These are phyloP conservation scores for Xylaria sp. DNA, from an alignment of 2,329 filamentous ascomycete genomes.

Conservation along the genomic window DNA sequence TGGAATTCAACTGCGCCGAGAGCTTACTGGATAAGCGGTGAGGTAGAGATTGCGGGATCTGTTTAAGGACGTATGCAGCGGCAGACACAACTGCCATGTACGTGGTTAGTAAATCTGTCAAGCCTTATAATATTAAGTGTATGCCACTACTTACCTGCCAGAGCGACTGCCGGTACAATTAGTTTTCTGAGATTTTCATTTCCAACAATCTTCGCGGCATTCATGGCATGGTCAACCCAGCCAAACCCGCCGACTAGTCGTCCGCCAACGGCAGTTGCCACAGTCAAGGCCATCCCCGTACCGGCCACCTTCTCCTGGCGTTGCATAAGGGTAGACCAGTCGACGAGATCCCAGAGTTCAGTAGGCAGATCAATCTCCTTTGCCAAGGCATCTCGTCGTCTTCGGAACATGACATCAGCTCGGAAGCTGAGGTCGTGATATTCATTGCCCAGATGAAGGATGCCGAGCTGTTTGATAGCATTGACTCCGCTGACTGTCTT, in stretches of 20 bases:
- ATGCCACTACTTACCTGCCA: slow-evolving; percentile 77
- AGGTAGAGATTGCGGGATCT: slow-evolving; percentile 90
- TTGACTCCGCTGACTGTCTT: slow-evolving; percentile 85
- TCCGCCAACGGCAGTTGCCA: slow-evolving; percentile 85
- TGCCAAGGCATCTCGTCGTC: slow-evolving; percentile 81
- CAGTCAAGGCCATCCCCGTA: slow-evolving; percentile 92
- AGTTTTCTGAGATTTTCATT: slow-evolving; percentile 83
- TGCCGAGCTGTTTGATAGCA: slow-evolving; percentile 86
- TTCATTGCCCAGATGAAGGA: slow-evolving; percentile 88
- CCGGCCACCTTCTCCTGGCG: slow-evolving; percentile 94
- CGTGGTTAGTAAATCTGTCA: slow-evolving; percentile 35
- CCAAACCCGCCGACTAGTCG: slow-evolving; percentile 83
- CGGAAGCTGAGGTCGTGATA: slow-evolving; percentile 89
- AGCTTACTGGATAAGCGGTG: slow-evolving; percentile 88
- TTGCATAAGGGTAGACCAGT: slow-evolving; percentile 83
- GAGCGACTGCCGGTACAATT: slow-evolving; percentile 81
- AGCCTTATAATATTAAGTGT: slow-evolving; percentile 15
- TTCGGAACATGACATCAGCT: slow-evolving; percentile 92
- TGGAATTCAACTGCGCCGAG: slow-evolving; percentile 77
- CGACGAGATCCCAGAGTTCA: slow-evolving; percentile 93
- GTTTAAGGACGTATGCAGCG: slow-evolving; percentile 81
- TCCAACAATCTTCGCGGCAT: slow-evolving; percentile 82
- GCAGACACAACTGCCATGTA: slow-evolving; percentile 72
- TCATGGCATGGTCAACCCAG: slow-evolving; percentile 89
- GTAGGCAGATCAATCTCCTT: slow-evolving; percentile 88